Evolutionary conservation across 176 grass and related monocot genomes (phyloP), one percentile per base, ranked within the genome.

Genomic region (Musa beccarii): DNA sequence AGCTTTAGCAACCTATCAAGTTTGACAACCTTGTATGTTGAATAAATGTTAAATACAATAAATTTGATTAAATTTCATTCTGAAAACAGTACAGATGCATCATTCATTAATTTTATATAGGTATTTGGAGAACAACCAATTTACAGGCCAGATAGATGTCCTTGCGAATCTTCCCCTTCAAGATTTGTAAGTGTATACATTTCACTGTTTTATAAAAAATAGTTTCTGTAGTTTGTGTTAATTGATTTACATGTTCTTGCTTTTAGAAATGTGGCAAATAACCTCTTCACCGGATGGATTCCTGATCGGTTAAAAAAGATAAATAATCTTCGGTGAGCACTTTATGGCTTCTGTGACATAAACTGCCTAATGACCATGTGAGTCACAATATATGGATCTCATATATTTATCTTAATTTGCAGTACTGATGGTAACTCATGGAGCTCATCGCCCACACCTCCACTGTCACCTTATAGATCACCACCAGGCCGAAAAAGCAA

Each of bases 231-330:
- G 16, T 56, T 25, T 51, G 10, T 26, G 7, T 56, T 22, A 2
- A 20, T 74, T 74, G 21, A 57, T 10, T 28, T 74, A 4, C 20
- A 24, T 56, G 26, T 53, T 50, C 21, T 28, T 56, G 2, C 53
- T 56, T 17, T 74, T 73, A 98, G 95, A 81, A 98, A 98, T 81
- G 64, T 98, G 75, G 88, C 80, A 79, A 98, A 81, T 80, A 98
- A 98, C 64, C 90, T 11, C 72, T 98, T 98, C 82, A 98, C 86
- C 74, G 95, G 95, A 57, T 98, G 88, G 85, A 93, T 98, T 84
- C 90, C 95, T 76, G 79, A 76, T 72, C 82, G 83, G 57, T 82
- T 98, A 68, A 93, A 87, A 76, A 83, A 86, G 65, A 98, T 98
- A 89, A 98, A 98, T 54, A 93, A 78, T 81, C 76, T 98, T 72